Evolutionary conservation across 116 monocot genomes (phyloP).

Genomic region (Papilionanthe hybrid): DNA sequence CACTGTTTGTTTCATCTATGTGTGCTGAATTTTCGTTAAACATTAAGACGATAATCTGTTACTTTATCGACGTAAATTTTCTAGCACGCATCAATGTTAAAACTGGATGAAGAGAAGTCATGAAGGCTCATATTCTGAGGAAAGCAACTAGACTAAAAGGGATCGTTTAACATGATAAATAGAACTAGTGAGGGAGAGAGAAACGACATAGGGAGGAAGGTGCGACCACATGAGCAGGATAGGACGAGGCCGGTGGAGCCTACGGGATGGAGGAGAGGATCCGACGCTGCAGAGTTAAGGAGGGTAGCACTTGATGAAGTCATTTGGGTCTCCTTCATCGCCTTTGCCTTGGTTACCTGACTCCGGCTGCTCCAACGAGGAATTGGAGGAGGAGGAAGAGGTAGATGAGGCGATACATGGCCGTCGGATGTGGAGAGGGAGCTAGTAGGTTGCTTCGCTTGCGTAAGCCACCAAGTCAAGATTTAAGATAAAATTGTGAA

Average conservation of each 20-base stretch:
- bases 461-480: no score
- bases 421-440: neutral
- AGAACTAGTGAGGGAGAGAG: neutral
- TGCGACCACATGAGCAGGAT: conserved; percentile 1
- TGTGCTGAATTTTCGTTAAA: no score
- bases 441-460: no score
- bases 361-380: neutral
- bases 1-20: no score
- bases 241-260: neutral
- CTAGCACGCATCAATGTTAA: no score
- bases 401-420: neutral
- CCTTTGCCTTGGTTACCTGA: neutral
- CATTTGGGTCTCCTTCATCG: neutral
- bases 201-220: neutral
- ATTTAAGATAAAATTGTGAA: no score
- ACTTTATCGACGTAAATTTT: no score
- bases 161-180: neutral
- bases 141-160: neutral
- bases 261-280: neutral
- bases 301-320: conserved; percentile 2
- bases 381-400: conserved; percentile 2
- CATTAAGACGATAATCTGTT: no score
- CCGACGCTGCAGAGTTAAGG: neutral
- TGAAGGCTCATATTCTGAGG: neutral
- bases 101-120: neutral